Evolutionary conservation across 805 yeast genomes (phyloP).

Genomic region (Candida ficus): DNA sequence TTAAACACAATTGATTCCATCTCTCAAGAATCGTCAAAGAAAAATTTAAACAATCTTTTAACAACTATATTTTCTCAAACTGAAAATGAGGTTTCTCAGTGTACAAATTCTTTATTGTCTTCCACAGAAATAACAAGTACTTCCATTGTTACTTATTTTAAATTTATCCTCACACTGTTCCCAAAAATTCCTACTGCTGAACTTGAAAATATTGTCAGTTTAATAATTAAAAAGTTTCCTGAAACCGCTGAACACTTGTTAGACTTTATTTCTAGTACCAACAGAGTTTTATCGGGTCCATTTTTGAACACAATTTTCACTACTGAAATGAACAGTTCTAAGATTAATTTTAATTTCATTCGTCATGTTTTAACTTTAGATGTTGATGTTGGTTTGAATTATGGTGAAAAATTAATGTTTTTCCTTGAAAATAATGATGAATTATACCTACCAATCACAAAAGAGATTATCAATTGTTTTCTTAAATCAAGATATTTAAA

Average conservation of each 20-base stretch:
- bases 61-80: slow-evolving; percentile 26
- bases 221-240: slow-evolving; percentile 35
- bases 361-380: slow-evolving; percentile 46
- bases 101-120: slow-evolving; percentile 29
- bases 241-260: slow-evolving; percentile 39
- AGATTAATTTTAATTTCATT: slow-evolving; percentile 44
- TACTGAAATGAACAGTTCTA: slow-evolving; percentile 43
- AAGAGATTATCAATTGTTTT: slow-evolving; percentile 40
- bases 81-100: slow-evolving; percentile 19
- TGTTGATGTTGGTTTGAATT: slow-evolving; percentile 50
- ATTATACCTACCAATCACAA: slow-evolving; percentile 18
- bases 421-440: slow-evolving; percentile 7
- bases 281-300: slow-evolving; percentile 47
- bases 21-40: slow-evolving; percentile 1
- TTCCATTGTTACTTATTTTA: slow-evolving; percentile 27
- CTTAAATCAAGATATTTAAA: slow-evolving; percentile 53
- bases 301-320: slow-evolving; percentile 41
- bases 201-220: slow-evolving; percentile 45
- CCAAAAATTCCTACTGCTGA: slow-evolving; percentile 27
- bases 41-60: slow-evolving; percentile 17
- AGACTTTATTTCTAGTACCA: slow-evolving; percentile 40
- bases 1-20: slow-evolving; percentile 9
- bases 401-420: slow-evolving; percentile 31
- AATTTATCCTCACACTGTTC: slow-evolving; percentile 27
- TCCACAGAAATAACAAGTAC: slow-evolving; percentile 10